phyloP scores from a whole-genome alignment of 163 green algal species.

The Volvox carteri region DNA sequence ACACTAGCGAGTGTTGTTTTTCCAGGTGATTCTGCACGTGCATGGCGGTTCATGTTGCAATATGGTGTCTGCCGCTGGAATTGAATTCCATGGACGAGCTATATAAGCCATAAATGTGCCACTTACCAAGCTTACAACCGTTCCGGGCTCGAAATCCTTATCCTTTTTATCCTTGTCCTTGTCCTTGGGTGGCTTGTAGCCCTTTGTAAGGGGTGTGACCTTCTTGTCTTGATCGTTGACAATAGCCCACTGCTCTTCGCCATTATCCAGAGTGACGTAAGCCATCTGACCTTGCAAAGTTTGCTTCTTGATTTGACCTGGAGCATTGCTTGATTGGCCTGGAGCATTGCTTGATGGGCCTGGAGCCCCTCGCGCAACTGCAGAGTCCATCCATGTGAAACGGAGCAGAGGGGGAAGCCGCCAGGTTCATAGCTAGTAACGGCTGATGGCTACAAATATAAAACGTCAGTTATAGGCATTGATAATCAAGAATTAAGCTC shows the following conservation, averaged over 20 bases:
- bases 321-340: background rate
- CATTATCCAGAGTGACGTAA: background rate
- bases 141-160: background rate
- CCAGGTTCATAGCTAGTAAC: no score
- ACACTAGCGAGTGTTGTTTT: background rate
- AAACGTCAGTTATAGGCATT: no score
- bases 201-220: background rate
- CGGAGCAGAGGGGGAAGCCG: no score
- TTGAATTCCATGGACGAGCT: no score
- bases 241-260: background rate
- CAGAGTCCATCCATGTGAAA: no score
- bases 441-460: no score
- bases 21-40: background rate
- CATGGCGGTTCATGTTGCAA: background rate
- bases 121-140: background rate
- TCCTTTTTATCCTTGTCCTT: constrained; percentile 7
- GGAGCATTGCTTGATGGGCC: background rate
- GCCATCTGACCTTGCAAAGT: background rate
- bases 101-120: background rate
- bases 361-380: no score
- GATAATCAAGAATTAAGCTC: no score
- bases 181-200: background rate
- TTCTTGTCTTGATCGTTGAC: background rate
- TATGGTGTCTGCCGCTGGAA: no score
- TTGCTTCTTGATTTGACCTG: background rate